Evolutionary conservation across 192 early-diverging fungal genomes (phyloP).

Genomic region (Coemansia javaensis): DNA sequence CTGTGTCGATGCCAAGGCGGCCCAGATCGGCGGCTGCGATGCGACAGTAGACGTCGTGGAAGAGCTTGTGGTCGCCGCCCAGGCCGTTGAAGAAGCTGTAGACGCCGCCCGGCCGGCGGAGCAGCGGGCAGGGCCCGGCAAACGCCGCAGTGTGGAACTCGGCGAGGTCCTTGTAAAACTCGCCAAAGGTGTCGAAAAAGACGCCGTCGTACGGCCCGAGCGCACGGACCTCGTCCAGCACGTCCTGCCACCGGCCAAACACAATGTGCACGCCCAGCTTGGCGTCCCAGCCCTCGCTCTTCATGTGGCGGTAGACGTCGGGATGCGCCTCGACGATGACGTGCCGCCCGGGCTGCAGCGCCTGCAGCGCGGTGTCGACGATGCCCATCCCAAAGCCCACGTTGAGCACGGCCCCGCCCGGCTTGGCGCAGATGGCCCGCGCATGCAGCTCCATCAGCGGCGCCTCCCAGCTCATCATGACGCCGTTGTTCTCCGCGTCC

Average conservation of each 20-base stretch:
- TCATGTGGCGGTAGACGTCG: slow-evolving; percentile 88
- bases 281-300: slow-evolving; percentile 77
- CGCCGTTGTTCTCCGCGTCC: slow-evolving; percentile 83
- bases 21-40: slow-evolving; percentile 78
- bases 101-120: slow-evolving; percentile 66
- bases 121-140: slow-evolving; percentile 53
- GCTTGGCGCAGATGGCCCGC: slow-evolving; percentile 62
- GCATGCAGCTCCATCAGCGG: slow-evolving; percentile 90
- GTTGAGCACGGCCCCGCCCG: slow-evolving; percentile 30
- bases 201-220: slow-evolving; percentile 78
- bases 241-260: slow-evolving; percentile 92
- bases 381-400: slow-evolving; percentile 86
- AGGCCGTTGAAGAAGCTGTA: slow-evolving; percentile 97
- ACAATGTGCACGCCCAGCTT: slow-evolving; percentile 77
- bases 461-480: slow-evolving; percentile 98
- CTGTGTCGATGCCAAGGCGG: slow-evolving; percentile 71
- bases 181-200: slow-evolving; percentile 93
- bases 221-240: slow-evolving; percentile 61
- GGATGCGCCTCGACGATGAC: slow-evolving; percentile 97
- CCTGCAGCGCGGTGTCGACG: slow-evolving; percentile 80
- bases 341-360: slow-evolving; percentile 63
- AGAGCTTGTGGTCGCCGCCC: slow-evolving; percentile 89
- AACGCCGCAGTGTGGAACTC: slow-evolving; percentile 63
- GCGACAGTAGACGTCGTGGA: slow-evolving; percentile 91
- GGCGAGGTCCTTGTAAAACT: slow-evolving; percentile 84